Evolutionary conservation across 768 basidiomycete genomes (phyloP), one percentile per base, ranked within the genome.

Genomic region (Kondoa subrosea): DNA sequence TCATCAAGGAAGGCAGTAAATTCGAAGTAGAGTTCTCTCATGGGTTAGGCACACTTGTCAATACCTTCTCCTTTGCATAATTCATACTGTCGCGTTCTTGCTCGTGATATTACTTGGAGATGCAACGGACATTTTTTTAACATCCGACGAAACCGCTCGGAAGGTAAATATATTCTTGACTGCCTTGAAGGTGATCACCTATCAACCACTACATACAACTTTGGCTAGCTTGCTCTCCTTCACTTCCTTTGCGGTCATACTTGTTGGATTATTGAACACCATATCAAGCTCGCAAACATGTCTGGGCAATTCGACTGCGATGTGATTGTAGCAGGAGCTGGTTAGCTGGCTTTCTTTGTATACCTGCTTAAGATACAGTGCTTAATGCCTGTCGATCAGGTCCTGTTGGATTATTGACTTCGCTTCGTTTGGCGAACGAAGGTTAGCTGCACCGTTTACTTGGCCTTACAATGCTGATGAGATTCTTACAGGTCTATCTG

Each of bases 31-130:
- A 67, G 17, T 69, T 76, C 2, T 67, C 68, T 17, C 69, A 69
- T 15, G 73, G 72, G 12, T 67, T 76, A 15, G 76, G 76, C 0
- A 77, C 76, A 4, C 62, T 78, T 61, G 74, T 78, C 73, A 78
- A 76, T 69, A 74, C 74, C 70, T 74, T 78, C 26, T 74, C 64
- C 32, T 71, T 72, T 60, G 76, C 77, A 56, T 74, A 75, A n/a
- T n/a, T n/a, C n/a, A n/a, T n/a, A n/a, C n/a, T n/a, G n/a, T n/a
- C n/a, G n/a, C n/a, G n/a, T n/a, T n/a, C n/a, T n/a, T n/a, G n/a
- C n/a, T n/a, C n/a, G n/a, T n/a, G n/a, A n/a, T n/a, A n/a, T n/a
- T n/a, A n/a, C n/a, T n/a, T n/a, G n/a, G n/a, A n/a, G n/a, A n/a
- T n/a, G n/a, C n/a, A n/a, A n/a, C n/a, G n/a, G n/a, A n/a, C n/a